Evolutionary conservation across 2,329 filamentous ascomycete genomes (phyloP).

Genomic region (Chaetomium globosum): DNA sequence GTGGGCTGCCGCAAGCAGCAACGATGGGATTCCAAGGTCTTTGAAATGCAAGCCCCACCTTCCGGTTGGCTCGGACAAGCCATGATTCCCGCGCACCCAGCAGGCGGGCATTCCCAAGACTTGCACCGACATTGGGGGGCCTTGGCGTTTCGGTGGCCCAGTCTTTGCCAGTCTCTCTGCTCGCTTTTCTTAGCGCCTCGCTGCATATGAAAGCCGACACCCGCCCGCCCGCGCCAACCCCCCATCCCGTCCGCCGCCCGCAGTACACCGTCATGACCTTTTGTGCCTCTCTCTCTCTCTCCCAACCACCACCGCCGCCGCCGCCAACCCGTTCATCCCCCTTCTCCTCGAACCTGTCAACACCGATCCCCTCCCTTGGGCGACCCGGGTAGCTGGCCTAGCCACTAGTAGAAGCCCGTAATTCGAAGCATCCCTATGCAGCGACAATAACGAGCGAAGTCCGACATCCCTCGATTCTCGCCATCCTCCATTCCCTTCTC

Average conservation of each 20-base stretch:
- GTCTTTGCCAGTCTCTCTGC: background rate
- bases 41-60: background rate
- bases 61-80: constrained; percentile 13
- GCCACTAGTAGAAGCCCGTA: constrained; percentile 1
- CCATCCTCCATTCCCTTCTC: background rate
- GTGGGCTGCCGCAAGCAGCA: background rate
- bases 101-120: constrained; percentile 1
- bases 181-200: constrained; percentile 15
- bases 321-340: background rate
- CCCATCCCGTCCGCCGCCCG: background rate
- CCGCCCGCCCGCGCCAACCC: constrained; percentile 2
- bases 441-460: constrained; percentile 29
- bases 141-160: constrained; percentile 13
- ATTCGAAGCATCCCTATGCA: constrained; percentile 33
- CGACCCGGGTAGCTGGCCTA: constrained; percentile 1
- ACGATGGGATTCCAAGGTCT: background rate
- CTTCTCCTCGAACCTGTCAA: background rate
- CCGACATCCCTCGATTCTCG: constrained; percentile 1
- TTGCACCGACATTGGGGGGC: background rate
- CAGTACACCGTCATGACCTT: constrained; percentile 17
- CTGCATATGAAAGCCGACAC: constrained; percentile 24
- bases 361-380: background rate
- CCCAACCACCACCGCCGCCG: background rate
- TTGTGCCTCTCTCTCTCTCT: background rate
- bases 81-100: constrained; percentile 19